A percentile compares a stretch with the other conserved stretches of the same genome.
phyloP scores from a whole-genome alignment of 140 eudicot species.

The Ambrosia hybrid region DNA sequence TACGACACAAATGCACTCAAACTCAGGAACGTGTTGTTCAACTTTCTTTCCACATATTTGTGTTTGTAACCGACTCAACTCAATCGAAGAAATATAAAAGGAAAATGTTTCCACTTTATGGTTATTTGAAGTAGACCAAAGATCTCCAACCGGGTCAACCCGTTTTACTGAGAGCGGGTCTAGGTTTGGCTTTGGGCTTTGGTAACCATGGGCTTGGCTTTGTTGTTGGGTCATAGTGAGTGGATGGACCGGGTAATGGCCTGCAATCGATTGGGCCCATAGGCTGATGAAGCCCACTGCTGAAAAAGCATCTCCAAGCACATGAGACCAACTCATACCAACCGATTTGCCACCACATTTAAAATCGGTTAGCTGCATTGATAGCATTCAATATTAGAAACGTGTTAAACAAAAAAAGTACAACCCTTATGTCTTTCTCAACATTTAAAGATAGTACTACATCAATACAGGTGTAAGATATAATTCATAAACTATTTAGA shows the following conservation, averaged over 20 bases:
- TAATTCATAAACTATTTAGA: too few species aligned
- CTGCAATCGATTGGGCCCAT: conserved; percentile 11
- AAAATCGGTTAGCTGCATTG: neutral
- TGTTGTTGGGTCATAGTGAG: conserved; percentile 30
- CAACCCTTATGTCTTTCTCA: too few species aligned
- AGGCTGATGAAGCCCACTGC: conserved; percentile 15
- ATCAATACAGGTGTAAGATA: too few species aligned
- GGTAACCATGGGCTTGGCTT: neutral
- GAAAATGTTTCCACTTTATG: conserved; percentile 49
- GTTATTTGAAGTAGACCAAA: conserved; percentile 34
- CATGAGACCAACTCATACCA: conserved; percentile 33
- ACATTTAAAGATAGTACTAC: too few species aligned
- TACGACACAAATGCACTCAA: conserved; percentile 52
- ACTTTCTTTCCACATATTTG: conserved; percentile 19
- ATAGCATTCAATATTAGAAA: too few species aligned
- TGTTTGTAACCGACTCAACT: conserved; percentile 43
- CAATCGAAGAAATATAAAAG: conserved; percentile 33
- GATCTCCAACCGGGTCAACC: conserved; percentile 73
- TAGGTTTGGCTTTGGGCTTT: conserved; percentile 6
- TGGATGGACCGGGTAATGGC: conserved; percentile 11
- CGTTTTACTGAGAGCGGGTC: conserved; percentile 50
- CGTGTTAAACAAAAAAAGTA: too few species aligned
- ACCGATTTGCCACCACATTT: neutral
- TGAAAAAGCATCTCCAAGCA: conserved; percentile 23
- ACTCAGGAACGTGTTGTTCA: conserved; percentile 22